Evolutionary conservation across 1,284 basidiomycete genomes (phyloP).

Genomic region (Psilocybe mexicana): DNA sequence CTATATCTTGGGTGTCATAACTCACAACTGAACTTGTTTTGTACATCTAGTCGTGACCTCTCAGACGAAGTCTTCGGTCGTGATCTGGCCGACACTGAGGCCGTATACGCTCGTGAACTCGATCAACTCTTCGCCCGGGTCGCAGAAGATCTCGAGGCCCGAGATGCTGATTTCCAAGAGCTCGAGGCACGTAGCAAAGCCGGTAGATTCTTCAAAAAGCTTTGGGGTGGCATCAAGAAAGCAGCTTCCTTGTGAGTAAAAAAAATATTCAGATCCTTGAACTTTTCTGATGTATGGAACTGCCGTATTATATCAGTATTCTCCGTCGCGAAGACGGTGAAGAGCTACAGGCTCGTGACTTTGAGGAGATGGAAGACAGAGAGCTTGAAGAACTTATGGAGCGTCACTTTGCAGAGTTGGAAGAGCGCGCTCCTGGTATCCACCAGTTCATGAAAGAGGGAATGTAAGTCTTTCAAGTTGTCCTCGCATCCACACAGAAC

Average conservation of each 20-base stretch:
- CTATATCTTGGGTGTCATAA: neutral
- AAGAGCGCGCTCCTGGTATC: neutral
- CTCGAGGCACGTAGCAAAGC: conserved; percentile 3
- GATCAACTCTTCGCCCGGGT: conserved; percentile 10
- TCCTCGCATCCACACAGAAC: neutral
- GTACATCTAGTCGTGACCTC: neutral
- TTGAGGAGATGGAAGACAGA: neutral
- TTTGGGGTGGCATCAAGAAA: conserved; percentile 13
- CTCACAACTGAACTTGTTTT: neutral
- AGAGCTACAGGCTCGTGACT: neutral
- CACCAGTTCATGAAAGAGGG: neutral
- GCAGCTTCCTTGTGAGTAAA: conserved; percentile 7
- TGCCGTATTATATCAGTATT: neutral
- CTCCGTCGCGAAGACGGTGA: conserved; percentile 10
- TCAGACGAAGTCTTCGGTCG: conserved; percentile 1
- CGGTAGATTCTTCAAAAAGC: conserved; percentile 9
- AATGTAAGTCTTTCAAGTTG: neutral
- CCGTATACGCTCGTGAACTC: conserved; percentile 9
- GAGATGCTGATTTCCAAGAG: conserved; percentile 7
- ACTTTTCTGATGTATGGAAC: neutral
- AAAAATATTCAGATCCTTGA: neutral
- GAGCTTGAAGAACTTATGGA: conserved; percentile 6
- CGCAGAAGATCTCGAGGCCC: conserved; percentile 4
- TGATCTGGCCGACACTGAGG: conserved; percentile 4
- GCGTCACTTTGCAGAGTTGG: conserved; percentile 1